Evolutionary conservation across 805 yeast species (phyloP), one percentile per base, ranked within the genome.

Genomic region (Saccharomyces paradoxus): DNA sequence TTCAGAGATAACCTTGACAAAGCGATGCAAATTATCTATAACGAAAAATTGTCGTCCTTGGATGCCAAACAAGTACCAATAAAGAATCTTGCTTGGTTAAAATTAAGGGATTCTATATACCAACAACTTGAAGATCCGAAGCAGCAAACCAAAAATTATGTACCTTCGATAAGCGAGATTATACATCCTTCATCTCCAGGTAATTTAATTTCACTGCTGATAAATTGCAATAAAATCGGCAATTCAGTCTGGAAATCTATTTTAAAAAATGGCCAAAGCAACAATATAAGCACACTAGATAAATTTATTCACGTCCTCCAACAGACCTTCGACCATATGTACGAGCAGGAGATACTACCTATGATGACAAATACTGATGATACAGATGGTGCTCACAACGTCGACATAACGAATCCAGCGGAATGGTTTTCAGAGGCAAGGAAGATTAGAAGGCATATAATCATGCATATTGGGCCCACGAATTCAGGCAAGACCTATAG

Each of bases 391-490:
- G 57, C 55, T 21, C 50, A 26, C 8, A 50, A 54, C 3, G 64
- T 74, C 7, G 82, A 81, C 60, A 71, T 83, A 26, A 67, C 77
- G 17, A 76, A 82, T 58, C 94, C 94, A 0, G 80, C 80, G 9
- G 83, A 83, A 58, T 87, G 96, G 90, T 94, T 77, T 63, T 96
- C 98, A 0, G 82, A 77, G 48, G 95, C 99, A 0, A 76, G 98
- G 44, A 80, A 82, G 58, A 75, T 89, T 74, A 83, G 82, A 58
- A 75, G 99, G 44, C 84, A 86, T 51, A 77, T 94, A 50, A 78
- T 86, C n/a, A 80, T 94, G 83, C 99, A 94, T 67, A 88, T 94
- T 10, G 99, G 99, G 0, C 99, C 99, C 1, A 94, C 99, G 0
- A 94, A 94, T 68, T 84, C 94, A 60, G 99, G 99, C 12, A 94